phyloP scores from a whole-genome alignment of 2,329 filamentous ascomycete genomes.

The Hirsutella thompsonii region DNA sequence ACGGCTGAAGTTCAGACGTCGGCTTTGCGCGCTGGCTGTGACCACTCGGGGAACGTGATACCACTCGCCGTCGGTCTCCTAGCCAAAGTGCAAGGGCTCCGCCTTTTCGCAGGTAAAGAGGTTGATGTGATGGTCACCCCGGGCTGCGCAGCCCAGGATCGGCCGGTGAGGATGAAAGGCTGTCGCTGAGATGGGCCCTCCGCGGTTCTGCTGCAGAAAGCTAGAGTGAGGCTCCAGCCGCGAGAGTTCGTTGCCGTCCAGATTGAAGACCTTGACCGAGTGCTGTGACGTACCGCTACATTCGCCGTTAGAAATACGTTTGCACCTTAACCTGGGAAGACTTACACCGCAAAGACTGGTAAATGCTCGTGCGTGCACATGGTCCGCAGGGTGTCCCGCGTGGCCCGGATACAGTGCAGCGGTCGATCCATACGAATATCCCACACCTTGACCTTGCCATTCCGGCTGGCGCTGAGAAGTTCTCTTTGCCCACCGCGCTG shows the following conservation, averaged over 20 bases:
- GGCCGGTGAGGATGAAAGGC: slow-evolving; percentile 93
- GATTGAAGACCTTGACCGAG: slow-evolving; percentile 84
- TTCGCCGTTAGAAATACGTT: slow-evolving; percentile 11
- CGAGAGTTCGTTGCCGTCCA: slow-evolving; percentile 67
- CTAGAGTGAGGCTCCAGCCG: slow-evolving; percentile 82
- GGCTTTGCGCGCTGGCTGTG: too few species aligned
- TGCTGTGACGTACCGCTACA: slow-evolving; percentile 75
- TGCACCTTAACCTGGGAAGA: slow-evolving; percentile 12
- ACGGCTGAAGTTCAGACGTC: too few species aligned
- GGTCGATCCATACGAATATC: slow-evolving; percentile 81
- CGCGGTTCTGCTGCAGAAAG: slow-evolving; percentile 70
- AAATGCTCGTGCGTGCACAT: slow-evolving; percentile 92
- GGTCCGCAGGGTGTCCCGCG: slow-evolving; percentile 66
- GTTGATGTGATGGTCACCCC: slow-evolving; percentile 83
- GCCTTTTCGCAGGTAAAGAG: slow-evolving; percentile 60
- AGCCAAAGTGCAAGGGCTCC: slow-evolving; percentile 18
- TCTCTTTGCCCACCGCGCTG: slow-evolving; percentile 90
- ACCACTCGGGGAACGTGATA: too few species aligned
- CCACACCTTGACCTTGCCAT: slow-evolving; percentile 92
- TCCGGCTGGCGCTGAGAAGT: slow-evolving; percentile 77
- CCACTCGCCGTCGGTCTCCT: slow-evolving; percentile 7
- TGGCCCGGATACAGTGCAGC: slow-evolving; percentile 61
- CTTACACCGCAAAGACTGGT: slow-evolving; percentile 87
- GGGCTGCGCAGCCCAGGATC: slow-evolving; percentile 75
- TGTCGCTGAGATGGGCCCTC: slow-evolving; percentile 72